These are phyloP conservation scores for Neurospora discreta DNA, from an alignment of 495 filamentous ascomycete genomes.

Conservation along the genomic window DNA sequence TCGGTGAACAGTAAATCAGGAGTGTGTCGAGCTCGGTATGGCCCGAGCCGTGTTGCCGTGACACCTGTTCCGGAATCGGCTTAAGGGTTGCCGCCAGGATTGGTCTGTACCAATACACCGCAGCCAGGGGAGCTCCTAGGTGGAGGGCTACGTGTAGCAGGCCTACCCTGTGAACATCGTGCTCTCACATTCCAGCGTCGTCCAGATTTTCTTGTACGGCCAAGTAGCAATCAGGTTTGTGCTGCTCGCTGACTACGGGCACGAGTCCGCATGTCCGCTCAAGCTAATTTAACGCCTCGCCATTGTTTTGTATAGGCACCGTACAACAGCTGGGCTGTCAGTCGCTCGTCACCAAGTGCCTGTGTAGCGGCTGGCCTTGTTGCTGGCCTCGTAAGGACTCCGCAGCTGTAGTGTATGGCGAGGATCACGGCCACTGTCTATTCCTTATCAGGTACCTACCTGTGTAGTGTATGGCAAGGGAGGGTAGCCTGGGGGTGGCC, in stretches of 20 bases:
- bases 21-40: neutral
- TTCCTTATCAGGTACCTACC: neutral
- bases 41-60: neutral
- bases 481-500: neutral
- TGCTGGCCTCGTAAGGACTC: neutral
- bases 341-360: conserved; percentile 4
- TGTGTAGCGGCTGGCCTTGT: neutral
- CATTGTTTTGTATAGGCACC: neutral
- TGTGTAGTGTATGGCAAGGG: neutral
- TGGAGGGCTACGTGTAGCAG: neutral
- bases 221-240: conserved; percentile 4
- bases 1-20: neutral
- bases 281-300: conserved; percentile 5
- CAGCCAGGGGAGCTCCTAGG: conserved; percentile 1
- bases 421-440: conserved; percentile 1
- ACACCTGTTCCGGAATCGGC: neutral
- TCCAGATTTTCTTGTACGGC: conserved; percentile 3
- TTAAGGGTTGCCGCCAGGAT: neutral
- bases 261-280: conserved; percentile 3
- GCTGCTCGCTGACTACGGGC: neutral
- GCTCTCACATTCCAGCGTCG: conserved; percentile 4
- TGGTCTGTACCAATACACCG: conserved; percentile 9
- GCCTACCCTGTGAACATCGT: neutral
- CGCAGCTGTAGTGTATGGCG: neutral
- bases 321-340: conserved; percentile 1